These are phyloP conservation scores for Penicillium expansum DNA, from an alignment of 2,329 filamentous ascomycete species.

Conservation along the genomic window DNA sequence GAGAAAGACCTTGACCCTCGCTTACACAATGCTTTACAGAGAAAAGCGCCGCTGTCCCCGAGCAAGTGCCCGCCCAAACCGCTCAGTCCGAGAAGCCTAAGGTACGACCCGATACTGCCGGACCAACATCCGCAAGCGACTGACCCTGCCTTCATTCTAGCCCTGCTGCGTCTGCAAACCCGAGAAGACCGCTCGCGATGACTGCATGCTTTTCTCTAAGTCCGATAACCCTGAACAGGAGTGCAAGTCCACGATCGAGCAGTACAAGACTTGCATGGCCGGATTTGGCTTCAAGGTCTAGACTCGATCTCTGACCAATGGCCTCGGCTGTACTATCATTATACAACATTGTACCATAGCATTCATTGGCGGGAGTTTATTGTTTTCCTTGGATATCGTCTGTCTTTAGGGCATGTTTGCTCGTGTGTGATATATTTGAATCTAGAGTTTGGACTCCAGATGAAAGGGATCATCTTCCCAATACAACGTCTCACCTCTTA, in stretches of 20 bases:
- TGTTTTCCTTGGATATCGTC: conserved; percentile 11
- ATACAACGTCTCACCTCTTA: conserved; percentile 20
- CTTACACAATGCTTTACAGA: conserved; percentile 19
- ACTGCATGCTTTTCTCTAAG: conserved; percentile 98
- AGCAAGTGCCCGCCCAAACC: conserved; percentile 19
- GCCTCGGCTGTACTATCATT: conserved; percentile 5
- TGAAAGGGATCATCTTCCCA: conserved; percentile 2
- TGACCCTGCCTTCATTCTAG: conserved; percentile 45
- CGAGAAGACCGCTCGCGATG: conserved; percentile 87
- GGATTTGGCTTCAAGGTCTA: conserved; percentile 79
- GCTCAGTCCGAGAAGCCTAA: conserved; percentile 39
- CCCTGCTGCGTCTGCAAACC: conserved; percentile 98
- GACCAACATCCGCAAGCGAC: conserved; percentile 1
- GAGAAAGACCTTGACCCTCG: background rate
- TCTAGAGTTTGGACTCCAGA: background rate
- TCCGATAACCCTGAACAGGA: conserved; percentile 74
- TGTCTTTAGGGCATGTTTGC: conserved; percentile 5
- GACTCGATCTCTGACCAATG: conserved; percentile 5
- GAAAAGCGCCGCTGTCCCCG: conserved; percentile 22
- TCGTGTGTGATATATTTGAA: conserved; percentile 7
- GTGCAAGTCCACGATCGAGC: conserved; percentile 76
- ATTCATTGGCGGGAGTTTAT: conserved; percentile 20
- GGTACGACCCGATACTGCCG: conserved; percentile 23
- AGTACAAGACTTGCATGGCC: conserved; percentile 89
- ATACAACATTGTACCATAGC: conserved; percentile 24